Conservation (phyloP, 2,329 filamentous ascomycete species). For the Botrytis fragariae region DNA sequence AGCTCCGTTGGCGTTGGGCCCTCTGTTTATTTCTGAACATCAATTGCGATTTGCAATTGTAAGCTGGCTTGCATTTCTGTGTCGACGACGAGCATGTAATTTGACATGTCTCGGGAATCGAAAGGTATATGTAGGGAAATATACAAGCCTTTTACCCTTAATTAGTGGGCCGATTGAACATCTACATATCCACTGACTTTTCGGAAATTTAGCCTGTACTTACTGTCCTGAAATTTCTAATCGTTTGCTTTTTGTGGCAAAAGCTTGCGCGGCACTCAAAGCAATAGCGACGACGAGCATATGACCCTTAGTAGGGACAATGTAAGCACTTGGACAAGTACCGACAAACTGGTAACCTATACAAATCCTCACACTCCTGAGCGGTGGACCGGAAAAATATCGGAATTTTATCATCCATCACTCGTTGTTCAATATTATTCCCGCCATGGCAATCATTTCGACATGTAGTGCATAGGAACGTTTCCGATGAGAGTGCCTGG, state of each 20-base stretch:
- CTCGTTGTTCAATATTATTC: background rate
- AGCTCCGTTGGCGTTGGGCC: background rate
- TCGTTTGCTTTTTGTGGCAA: background rate
- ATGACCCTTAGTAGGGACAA: background rate
- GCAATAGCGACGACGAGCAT: background rate
- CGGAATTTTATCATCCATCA: background rate
- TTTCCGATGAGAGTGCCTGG: background rate
- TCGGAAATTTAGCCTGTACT: background rate
- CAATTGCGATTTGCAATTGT: background rate
- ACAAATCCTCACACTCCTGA: background rate
- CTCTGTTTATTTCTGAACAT: background rate
- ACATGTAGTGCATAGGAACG: background rate
- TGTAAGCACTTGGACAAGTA: background rate
- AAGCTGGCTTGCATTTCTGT: background rate
- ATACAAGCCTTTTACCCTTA: background rate
- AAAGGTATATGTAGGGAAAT: background rate
- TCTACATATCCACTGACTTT: background rate
- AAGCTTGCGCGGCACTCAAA: too few species aligned
- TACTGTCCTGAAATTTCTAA: background rate
- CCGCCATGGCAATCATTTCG: background rate
- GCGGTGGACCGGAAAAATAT: background rate
- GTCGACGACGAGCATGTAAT: background rate
- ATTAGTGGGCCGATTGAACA: background rate
- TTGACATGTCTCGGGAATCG: background rate
- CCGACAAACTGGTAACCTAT: background rate